These are phyloP conservation scores for Termitomyces sp. DNA, from an alignment of 768 basidiomycete genomes.

Conservation along the genomic window DNA sequence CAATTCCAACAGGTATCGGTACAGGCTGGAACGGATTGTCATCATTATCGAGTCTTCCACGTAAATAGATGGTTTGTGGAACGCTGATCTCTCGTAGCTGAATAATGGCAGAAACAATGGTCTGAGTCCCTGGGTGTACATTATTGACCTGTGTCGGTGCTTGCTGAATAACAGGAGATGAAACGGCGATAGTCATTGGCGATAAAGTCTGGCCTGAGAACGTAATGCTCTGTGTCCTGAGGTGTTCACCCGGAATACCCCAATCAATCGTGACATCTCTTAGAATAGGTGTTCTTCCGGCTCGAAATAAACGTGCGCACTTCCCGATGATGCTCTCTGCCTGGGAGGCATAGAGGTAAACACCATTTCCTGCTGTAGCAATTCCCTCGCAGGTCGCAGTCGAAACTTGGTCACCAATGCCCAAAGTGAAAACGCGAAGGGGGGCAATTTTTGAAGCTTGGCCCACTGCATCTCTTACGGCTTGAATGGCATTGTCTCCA, in stretches of 20 bases:
- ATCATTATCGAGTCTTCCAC: slow-evolving; percentile 35
- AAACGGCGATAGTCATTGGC: slow-evolving; percentile 22
- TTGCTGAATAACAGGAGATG: slow-evolving; percentile 34
- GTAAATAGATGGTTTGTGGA: slow-evolving; percentile 32
- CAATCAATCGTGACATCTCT: slow-evolving; percentile 50
- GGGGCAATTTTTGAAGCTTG: slow-evolving; percentile 28
- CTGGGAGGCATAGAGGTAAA: slow-evolving; percentile 43
- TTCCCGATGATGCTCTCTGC: slow-evolving; percentile 48
- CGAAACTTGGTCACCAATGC: slow-evolving; percentile 52
- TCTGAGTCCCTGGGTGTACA: slow-evolving; percentile 35
- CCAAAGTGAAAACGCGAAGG: slow-evolving; percentile 55
- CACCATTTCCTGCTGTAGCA: slow-evolving; percentile 54
- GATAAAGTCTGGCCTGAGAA: slow-evolving; percentile 19
- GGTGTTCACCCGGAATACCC: slow-evolving; percentile 33
- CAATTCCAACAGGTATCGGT: slow-evolving; percentile 29
- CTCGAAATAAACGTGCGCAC: slow-evolving; percentile 48
- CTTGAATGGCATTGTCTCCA: slow-evolving; percentile 18
- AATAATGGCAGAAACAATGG: slow-evolving; percentile 34
- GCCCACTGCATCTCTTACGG: slow-evolving; percentile 31
- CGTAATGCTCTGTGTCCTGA: slow-evolving; percentile 17
- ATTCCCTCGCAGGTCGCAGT: slow-evolving; percentile 52
- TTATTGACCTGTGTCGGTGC: slow-evolving; percentile 29
- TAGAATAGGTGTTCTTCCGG: slow-evolving; percentile 47
- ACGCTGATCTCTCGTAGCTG: slow-evolving; percentile 25
- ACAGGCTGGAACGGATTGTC: slow-evolving; percentile 25